Conservation (phyloP, 2,329 filamentous ascomycete genomes). For the Colletotrichum truncatum region DNA sequence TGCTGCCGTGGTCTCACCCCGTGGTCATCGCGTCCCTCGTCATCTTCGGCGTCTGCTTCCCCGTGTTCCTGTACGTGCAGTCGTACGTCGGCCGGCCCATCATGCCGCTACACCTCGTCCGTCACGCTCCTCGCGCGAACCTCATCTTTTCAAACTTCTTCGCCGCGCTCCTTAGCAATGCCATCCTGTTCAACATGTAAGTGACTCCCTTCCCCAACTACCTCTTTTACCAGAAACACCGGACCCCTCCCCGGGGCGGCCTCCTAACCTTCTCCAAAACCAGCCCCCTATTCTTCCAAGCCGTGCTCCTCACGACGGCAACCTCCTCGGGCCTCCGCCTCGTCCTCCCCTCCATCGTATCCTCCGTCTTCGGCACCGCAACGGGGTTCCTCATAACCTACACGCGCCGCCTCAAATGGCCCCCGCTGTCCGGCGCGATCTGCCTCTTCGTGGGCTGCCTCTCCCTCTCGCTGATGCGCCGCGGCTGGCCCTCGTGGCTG, state of each 20-base stretch:
- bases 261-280: too few species aligned
- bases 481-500: constrained; percentile 57
- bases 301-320: constrained; percentile 74
- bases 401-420: constrained; percentile 68
- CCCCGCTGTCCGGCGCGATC: constrained; percentile 60
- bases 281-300: constrained; percentile 80
- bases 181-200: constrained; percentile 68
- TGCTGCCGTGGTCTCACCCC: constrained; percentile 69
- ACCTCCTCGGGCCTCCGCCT: constrained; percentile 79
- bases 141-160: constrained; percentile 66
- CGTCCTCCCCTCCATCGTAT: constrained; percentile 67
- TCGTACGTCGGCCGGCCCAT: constrained; percentile 61
- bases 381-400: constrained; percentile 71
- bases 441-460: constrained; percentile 60
- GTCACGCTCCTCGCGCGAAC: constrained; percentile 60
- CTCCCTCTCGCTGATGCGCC: constrained; percentile 58
- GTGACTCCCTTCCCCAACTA: constrained; percentile 26
- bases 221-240: not conserved
- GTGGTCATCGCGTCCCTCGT: constrained; percentile 61
- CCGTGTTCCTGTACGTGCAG: constrained; percentile 63
- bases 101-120: constrained; percentile 66
- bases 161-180: constrained; percentile 60
- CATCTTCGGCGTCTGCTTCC: constrained; percentile 57
- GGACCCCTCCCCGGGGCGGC: too few species aligned
- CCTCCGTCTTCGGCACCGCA: constrained; percentile 62